Evolutionary conservation across 2,329 filamentous ascomycete genomes (phyloP).

Genomic region (Dactylellina leptospora): DNA sequence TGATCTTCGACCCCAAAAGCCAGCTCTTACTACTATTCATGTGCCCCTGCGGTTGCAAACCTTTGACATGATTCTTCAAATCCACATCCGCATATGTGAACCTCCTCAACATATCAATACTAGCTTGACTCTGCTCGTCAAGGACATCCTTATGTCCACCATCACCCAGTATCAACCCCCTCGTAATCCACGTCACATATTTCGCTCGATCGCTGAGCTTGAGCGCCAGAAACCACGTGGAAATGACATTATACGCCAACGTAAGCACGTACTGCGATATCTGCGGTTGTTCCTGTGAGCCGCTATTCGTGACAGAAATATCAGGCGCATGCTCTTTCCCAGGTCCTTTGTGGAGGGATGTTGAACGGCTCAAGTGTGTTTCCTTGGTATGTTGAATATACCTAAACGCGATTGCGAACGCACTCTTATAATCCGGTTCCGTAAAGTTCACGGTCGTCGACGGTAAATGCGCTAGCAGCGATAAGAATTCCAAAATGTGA

Average conservation of each 20-base stretch:
- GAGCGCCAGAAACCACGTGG: constrained; percentile 94
- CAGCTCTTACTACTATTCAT: constrained; percentile 63
- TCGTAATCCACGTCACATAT: constrained; percentile 89
- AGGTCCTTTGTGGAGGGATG: constrained; percentile 31
- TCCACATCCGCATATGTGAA: constrained; percentile 85
- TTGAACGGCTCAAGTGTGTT: constrained; percentile 60
- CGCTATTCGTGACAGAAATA: constrained; percentile 14
- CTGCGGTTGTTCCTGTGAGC: constrained; percentile 62
- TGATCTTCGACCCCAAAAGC: constrained; percentile 65
- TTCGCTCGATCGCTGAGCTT: constrained; percentile 83
- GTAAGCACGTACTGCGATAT: constrained; percentile 93
- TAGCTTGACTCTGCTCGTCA: constrained; percentile 92
- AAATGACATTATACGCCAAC: constrained; percentile 91
- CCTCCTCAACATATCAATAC: constrained; percentile 92
- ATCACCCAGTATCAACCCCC: constrained; percentile 80
- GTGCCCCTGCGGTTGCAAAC: constrained; percentile 61
- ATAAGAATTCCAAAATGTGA: constrained; percentile 95
- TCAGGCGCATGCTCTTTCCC: constrained; percentile 39
- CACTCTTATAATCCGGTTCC: constrained; percentile 89
- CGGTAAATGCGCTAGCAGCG: constrained; percentile 82
- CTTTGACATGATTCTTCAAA: constrained; percentile 59
- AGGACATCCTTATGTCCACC: constrained; percentile 76
- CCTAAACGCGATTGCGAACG: constrained; percentile 93
- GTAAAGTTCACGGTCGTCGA: constrained; percentile 87
- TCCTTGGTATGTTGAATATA: constrained; percentile 79